phyloP scores from a whole-genome alignment of 23 red algal species.

The Chondrus crispus region DNA sequence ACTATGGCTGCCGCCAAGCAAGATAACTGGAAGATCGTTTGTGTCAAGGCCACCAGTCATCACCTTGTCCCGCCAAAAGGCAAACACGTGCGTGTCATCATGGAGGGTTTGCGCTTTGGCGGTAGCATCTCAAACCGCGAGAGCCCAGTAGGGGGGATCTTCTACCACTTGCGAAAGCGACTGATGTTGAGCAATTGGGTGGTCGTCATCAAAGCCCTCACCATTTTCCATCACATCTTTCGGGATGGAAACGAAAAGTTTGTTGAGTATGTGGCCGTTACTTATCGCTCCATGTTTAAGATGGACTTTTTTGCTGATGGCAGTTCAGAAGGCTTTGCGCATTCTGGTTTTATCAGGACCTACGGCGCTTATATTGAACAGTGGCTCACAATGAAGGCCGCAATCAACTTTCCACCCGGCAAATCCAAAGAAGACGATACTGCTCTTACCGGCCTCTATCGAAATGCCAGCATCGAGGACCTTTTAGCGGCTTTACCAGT shows the following conservation, averaged over 20 bases:
- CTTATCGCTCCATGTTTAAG: constrained; percentile 69
- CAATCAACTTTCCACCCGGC: constrained; percentile 76
- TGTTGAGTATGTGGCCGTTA: constrained; percentile 65
- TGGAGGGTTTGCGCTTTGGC: constrained; percentile 86
- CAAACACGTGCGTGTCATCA: constrained; percentile 92
- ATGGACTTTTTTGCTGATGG: constrained; percentile 67
- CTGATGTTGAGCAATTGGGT: constrained; percentile 79
- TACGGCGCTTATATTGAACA: constrained; percentile 85
- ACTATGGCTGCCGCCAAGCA: constrained; percentile 78
- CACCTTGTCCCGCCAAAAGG: constrained; percentile 74
- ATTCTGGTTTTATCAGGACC: constrained; percentile 74
- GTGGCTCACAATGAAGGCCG: constrained; percentile 86
- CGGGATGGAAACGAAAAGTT: constrained; percentile 93
- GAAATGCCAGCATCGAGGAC: constrained; percentile 37
- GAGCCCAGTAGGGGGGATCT: constrained; percentile 78
- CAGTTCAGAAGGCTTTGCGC: constrained; percentile 47
- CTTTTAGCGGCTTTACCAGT: constrained; percentile 65
- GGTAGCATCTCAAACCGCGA: constrained; percentile 88
- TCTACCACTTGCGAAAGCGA: constrained; percentile 93
- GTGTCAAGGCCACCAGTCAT: constrained; percentile 94
- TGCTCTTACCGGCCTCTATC: constrained; percentile 27
- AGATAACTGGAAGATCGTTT: constrained; percentile 91
- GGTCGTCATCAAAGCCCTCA: constrained; percentile 82
- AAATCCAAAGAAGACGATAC: constrained; percentile 62
- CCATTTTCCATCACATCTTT: constrained; percentile 96